A percentile compares a stretch with the other conserved stretches of the same genome.
These are phyloP conservation scores for Lentinus tigrinus DNA, from an alignment of 768 basidiomycete species.

Conservation along the genomic window DNA sequence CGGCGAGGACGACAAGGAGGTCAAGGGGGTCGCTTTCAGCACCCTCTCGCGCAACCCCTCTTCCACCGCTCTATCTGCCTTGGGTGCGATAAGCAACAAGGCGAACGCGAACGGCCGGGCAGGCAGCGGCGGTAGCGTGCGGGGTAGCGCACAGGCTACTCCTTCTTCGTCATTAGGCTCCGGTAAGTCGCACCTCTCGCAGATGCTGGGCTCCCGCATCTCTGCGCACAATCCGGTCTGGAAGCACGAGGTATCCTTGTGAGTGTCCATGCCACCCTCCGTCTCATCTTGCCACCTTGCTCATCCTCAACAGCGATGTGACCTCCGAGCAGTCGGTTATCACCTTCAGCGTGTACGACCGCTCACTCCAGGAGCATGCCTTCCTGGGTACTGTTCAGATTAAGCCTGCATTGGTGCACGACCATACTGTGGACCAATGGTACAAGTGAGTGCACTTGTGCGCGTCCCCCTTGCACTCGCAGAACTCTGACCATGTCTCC, in stretches of 20 bases:
- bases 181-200: conserved; percentile 22
- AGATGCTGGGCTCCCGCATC: conserved; percentile 57
- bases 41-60: conserved; percentile 53
- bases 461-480: neutral
- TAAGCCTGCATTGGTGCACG: conserved; percentile 87
- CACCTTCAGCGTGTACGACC: conserved; percentile 91
- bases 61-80: conserved; percentile 62
- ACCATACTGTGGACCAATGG: conserved; percentile 96
- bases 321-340: conserved; percentile 83
- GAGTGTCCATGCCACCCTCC: conserved; percentile 35
- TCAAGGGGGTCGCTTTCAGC: conserved; percentile 71
- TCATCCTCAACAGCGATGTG: conserved; percentile 69
- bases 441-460: conserved; percentile 67
- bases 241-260: conserved; percentile 99
- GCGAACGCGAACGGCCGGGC: conserved; percentile 21
- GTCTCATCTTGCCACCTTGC: neutral
- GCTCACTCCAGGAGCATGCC: conserved; percentile 73
- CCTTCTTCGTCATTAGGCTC: conserved; percentile 29
- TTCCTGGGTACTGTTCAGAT: conserved; percentile 92
- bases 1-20: conserved; percentile 82
- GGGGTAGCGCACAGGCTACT: conserved; percentile 20
- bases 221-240: conserved; percentile 91
- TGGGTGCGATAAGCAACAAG: conserved; percentile 59
- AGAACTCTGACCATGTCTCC: neutral
- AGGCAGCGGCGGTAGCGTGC: conserved; percentile 13